Percentiles rank a stretch among this genome's conserved stretches.
Conservation (phyloP, 192 early-diverging fungal species). For the Podila minutissima region DNA sequence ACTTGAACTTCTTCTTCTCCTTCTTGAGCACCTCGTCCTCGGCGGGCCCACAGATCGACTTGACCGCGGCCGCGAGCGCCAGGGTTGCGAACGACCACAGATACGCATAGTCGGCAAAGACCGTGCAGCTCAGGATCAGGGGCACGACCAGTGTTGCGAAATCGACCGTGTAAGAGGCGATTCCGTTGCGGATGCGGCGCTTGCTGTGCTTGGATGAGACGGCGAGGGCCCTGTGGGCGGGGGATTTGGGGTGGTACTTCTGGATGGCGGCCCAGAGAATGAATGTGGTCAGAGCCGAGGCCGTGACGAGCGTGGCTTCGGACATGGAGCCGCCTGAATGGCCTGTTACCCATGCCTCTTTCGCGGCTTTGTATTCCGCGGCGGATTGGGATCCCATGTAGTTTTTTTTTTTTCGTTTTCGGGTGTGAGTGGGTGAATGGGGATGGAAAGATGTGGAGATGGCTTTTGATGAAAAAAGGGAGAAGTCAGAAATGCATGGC, state of each 20-base stretch:
- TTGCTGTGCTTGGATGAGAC: conserved; percentile 19
- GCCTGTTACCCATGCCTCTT: conserved; percentile 67
- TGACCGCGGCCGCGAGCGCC: conserved; percentile 22
- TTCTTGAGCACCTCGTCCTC: conserved; percentile 34
- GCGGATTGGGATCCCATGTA: conserved; percentile 15
- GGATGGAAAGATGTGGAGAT: neutral
- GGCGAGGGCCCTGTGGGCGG: conserved; percentile 16
- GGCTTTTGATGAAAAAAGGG: too few species aligned
- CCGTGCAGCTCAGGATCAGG: conserved; percentile 28
- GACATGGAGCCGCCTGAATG: conserved; percentile 60
- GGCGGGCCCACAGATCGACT: conserved; percentile 19
- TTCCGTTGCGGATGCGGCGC: conserved; percentile 12
- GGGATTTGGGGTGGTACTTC: conserved; percentile 48
- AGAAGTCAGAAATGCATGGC: too few species aligned
- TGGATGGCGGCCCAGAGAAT: conserved; percentile 46
- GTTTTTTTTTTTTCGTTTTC: neutral
- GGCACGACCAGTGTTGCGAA: conserved; percentile 34
- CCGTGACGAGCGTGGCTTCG: conserved; percentile 56
- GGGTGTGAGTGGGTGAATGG: neutral
- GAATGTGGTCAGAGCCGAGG: conserved; percentile 56
- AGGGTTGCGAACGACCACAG: conserved; percentile 36
- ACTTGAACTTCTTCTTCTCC: conserved; percentile 46
- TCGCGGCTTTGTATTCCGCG: conserved; percentile 57
- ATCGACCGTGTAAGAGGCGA: conserved; percentile 25
- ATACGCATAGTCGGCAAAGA: conserved; percentile 43